phyloP scores from a whole-genome alignment of 1,139 yeast genomes.

The Groenewaldozyma sp. region DNA sequence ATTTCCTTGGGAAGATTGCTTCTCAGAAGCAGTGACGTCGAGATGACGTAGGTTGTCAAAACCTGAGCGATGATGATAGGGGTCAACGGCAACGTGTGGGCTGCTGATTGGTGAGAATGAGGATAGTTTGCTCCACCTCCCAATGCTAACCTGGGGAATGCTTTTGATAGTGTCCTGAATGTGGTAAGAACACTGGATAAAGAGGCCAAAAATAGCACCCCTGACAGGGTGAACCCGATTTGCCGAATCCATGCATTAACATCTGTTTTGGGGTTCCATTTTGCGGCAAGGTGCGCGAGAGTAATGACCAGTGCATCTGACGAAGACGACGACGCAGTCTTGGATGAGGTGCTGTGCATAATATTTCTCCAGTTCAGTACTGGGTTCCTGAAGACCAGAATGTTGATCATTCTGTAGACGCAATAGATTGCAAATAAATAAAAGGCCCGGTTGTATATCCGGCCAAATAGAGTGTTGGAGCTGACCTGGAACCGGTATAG shows the following conservation, averaged over 20 bases:
- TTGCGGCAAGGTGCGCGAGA: conserved; percentile 36
- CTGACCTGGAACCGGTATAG: conserved; percentile 22
- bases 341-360: neutral
- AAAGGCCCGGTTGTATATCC: conserved; percentile 22
- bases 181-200: conserved; percentile 32
- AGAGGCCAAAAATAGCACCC: conserved; percentile 57
- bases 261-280: conserved; percentile 19
- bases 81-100: conserved; percentile 9
- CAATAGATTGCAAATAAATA: conserved; percentile 50
- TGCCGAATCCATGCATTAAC: conserved; percentile 53
- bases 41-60: conserved; percentile 67
- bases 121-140: conserved; percentile 1
- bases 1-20: conserved; percentile 59
- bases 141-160: conserved; percentile 20
- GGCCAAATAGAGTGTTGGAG: conserved; percentile 27
- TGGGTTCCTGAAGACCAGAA: conserved; percentile 26
- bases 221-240: conserved; percentile 55
- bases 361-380: conserved; percentile 10
- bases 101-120: neutral
- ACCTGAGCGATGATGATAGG: conserved; percentile 56
- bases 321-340: conserved; percentile 8
- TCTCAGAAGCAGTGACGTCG: conserved; percentile 70
- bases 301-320: conserved; percentile 44
- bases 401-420: conserved; percentile 49
- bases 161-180: conserved; percentile 23